Conservation (phyloP, 345 rosid genomes). For the Populus pruinosa region DNA sequence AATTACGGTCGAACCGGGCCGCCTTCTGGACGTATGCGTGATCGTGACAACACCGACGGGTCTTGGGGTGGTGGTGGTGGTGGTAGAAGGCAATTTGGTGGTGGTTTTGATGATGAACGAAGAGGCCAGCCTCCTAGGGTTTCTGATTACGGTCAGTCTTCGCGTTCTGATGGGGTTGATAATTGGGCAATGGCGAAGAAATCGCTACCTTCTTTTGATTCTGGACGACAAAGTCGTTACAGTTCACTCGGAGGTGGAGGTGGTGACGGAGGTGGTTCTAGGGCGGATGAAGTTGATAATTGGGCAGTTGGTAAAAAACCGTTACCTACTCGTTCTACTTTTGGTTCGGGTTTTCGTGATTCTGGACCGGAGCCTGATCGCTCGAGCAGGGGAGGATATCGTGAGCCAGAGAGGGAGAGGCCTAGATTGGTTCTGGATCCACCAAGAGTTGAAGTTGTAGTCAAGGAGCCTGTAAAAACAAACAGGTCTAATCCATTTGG, state of each 20-base stretch:
- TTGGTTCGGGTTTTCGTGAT: constrained; percentile 62
- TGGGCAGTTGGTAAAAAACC: constrained; percentile 68
- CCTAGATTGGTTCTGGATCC: constrained; percentile 67
- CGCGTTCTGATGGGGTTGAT: constrained; percentile 90
- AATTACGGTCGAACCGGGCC: constrained; percentile 52
- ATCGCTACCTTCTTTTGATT: constrained; percentile 49
- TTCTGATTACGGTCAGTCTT: constrained; percentile 71
- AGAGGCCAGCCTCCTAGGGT: constrained; percentile 65
- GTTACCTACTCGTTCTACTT: constrained; percentile 46
- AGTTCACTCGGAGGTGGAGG: constrained; percentile 49
- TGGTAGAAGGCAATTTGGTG: constrained; percentile 64
- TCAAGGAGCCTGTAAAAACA: constrained; percentile 45
- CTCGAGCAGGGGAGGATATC: constrained; percentile 37
- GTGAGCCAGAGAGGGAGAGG: constrained; percentile 48
- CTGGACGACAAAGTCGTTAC: constrained; percentile 55
- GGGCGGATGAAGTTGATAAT: constrained; percentile 80
- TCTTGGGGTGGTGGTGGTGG: constrained; percentile 55
- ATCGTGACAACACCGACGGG: constrained; percentile 49
- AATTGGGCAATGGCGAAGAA: constrained; percentile 83
- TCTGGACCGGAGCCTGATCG: constrained; percentile 59
- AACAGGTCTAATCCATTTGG: constrained; percentile 83
- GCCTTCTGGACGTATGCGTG: constrained; percentile 33
- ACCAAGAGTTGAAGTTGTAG: constrained; percentile 44
- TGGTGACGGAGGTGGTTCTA: constrained; percentile 49
- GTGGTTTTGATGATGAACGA: constrained; percentile 80